Evolutionary conservation across 208 protist species (phyloP).

Genomic region (Acanthamoeba quina): DNA sequence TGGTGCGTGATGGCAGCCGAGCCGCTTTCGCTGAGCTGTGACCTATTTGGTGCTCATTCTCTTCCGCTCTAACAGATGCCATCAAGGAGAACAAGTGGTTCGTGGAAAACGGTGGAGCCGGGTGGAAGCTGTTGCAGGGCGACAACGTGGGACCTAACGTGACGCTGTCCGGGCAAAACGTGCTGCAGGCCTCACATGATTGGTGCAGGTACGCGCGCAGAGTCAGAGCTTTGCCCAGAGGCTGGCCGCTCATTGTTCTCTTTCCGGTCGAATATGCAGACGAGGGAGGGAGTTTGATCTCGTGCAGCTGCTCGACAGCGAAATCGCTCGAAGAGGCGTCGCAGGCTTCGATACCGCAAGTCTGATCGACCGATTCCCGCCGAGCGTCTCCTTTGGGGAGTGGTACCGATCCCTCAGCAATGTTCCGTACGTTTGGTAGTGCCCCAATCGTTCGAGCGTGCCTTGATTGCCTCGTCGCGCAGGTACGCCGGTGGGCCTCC

Average conservation of each 20-base stretch:
- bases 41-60: not conserved
- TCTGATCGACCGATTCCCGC: not conserved
- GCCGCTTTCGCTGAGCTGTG: too few species aligned
- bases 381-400: conserved; percentile 9
- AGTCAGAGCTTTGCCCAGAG: not conserved
- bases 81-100: conserved; percentile 64
- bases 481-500: conserved; percentile 48
- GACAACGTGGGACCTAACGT: conserved; percentile 5
- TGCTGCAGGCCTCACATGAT: not conserved
- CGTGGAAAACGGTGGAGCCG: conserved; percentile 52
- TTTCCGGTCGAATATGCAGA: not conserved
- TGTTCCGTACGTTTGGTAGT: too few species aligned
- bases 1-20: not conserved
- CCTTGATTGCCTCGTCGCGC: not conserved
- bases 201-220: conserved; percentile 42
- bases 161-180: conserved; percentile 16
- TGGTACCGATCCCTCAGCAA: not conserved
- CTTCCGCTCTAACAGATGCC: not conserved
- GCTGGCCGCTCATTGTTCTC: not conserved
- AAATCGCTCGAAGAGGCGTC: not conserved
- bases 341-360: not conserved
- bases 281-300: conserved; percentile 69
- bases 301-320: not conserved
- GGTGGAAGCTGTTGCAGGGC: conserved; percentile 51
- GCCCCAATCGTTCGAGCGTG: too few species aligned